Conservation (phyloP, 495 filamentous ascomycete genomes). For the Sporormia fimetaria region DNA sequence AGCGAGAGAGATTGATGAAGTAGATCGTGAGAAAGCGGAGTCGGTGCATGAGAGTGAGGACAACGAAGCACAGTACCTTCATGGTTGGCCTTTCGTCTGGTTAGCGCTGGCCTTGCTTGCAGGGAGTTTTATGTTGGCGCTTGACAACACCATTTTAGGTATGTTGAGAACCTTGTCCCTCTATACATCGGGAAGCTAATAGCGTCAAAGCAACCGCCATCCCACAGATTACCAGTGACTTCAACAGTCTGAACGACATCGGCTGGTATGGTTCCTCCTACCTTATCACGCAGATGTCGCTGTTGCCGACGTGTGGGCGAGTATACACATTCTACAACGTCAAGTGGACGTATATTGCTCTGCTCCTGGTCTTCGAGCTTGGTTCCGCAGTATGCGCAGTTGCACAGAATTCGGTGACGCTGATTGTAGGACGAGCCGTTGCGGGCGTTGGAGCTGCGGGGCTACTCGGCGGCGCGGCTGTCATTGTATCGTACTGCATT, state of each 20-base stretch:
- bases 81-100: no score
- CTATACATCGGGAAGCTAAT: background rate
- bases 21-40: no score
- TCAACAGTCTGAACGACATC: slow-evolving; percentile 17
- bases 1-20: no score
- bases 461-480: no score
- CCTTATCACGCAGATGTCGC: slow-evolving; percentile 32
- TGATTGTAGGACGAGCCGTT: no score
- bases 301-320: slow-evolving; percentile 63
- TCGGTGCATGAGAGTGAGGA: no score
- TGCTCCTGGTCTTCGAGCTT: no score
- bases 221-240: slow-evolving; percentile 12
- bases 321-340: slow-evolving; percentile 62
- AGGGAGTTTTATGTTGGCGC: background rate
- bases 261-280: slow-evolving; percentile 18
- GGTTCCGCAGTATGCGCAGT: no score
- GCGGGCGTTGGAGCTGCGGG: no score
- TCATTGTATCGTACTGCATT: no score
- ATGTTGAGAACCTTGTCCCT: background rate
- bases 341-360: background rate
- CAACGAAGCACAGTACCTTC: no score
- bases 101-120: background rate
- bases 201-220: slow-evolving; percentile 6
- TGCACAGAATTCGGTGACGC: no score
- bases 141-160: background rate